These are phyloP conservation scores for Pezizomycotina sp. DNA, from an alignment of 2,329 filamentous ascomycete species.

Conservation along the genomic window DNA sequence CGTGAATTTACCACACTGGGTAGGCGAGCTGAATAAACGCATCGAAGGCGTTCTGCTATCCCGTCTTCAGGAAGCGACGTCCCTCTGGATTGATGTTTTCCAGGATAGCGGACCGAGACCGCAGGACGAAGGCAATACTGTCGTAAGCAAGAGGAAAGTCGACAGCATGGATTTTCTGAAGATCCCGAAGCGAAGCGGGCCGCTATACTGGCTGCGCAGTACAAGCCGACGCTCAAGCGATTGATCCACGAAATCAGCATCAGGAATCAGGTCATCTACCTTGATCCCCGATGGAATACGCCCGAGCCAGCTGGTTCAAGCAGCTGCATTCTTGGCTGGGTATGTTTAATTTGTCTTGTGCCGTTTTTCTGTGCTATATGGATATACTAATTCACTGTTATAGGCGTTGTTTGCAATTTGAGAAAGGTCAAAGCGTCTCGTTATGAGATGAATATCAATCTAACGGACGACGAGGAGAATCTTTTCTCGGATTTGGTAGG, in stretches of 20 bases:
- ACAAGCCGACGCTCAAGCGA: slow-evolving; percentile 50
- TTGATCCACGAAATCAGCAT: slow-evolving; percentile 88
- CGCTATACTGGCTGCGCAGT: slow-evolving; percentile 28
- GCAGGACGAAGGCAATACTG: slow-evolving; percentile 25
- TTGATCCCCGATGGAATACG: slow-evolving; percentile 89
- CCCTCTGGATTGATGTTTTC: slow-evolving; percentile 76
- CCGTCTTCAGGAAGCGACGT: slow-evolving; percentile 71
- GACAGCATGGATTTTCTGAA: slow-evolving; percentile 11
- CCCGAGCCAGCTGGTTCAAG: slow-evolving; percentile 80
- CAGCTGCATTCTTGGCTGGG: slow-evolving; percentile 90
- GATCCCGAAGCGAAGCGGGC: slow-evolving; percentile 28
- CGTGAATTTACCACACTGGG: slow-evolving; percentile 82
- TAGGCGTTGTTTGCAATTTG: slow-evolving; percentile 64
- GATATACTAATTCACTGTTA: slow-evolving; percentile 1
- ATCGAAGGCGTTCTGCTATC: slow-evolving; percentile 64
- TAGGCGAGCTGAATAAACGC: slow-evolving; percentile 66
- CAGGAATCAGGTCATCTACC: slow-evolving; percentile 92
- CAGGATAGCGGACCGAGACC: slow-evolving; percentile 43
- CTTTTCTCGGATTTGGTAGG: slow-evolving; percentile 58
- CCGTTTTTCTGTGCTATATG: not conserved
- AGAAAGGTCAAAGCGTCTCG: slow-evolving; percentile 87
- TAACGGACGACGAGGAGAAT: slow-evolving; percentile 45
- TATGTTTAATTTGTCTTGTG: slow-evolving; percentile 2
- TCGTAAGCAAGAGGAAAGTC: slow-evolving; percentile 12
- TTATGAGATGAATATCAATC: slow-evolving; percentile 73